Base-by-base conservation (phyloP, 257 asterid genomes). In the Nemophila menziesii region DNA sequence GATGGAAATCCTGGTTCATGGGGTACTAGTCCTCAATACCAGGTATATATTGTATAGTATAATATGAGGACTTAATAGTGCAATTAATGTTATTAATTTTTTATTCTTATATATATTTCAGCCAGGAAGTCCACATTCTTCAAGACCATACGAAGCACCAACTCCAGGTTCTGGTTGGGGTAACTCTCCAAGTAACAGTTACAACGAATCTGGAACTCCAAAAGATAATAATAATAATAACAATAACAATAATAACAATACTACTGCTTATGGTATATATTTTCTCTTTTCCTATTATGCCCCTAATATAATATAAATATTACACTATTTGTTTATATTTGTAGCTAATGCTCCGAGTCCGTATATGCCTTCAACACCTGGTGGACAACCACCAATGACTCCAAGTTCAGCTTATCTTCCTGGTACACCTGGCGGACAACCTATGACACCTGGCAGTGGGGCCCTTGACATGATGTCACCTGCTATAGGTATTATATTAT, bases 321-420 rank as follows among this genome's bases (percentile, higher is more conserved):
- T n/a, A n/a, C n/a, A n/a, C n/a, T n/a, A n/a, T n/a, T n/a, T n/a
- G n/a, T n/a, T n/a, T n/a, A n/a, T n/a, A n/a, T n/a, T 17, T 49
- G 43, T 78, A 90, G 98, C 78, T 58, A 90, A 85, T 81, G 98
- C 93, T 52, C 94, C 98, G 18, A 90, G 96, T 56, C 98, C 98
- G n/a, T 85, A 85, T 69, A 50, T 90, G 64, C 96, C 98, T 33
- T 81, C 94, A 10, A 84, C 96, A 33, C 96, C 98, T 26, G 93
- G 97, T 48, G 97, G 97, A 37, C 95, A 80, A 59, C 95, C 92
- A 36, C 97, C 97, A 4, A 77, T 83, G 95, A 87, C 95, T 0
- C 95, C 97, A 37, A 83, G 93, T 65, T 87, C 97, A 20, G 86
- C 95, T 33, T 83, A 83, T 61, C 74, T 87, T 51, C 97, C 97